Conservation (phyloP, 805 yeast species). For the Starmerella roubikii region DNA sequence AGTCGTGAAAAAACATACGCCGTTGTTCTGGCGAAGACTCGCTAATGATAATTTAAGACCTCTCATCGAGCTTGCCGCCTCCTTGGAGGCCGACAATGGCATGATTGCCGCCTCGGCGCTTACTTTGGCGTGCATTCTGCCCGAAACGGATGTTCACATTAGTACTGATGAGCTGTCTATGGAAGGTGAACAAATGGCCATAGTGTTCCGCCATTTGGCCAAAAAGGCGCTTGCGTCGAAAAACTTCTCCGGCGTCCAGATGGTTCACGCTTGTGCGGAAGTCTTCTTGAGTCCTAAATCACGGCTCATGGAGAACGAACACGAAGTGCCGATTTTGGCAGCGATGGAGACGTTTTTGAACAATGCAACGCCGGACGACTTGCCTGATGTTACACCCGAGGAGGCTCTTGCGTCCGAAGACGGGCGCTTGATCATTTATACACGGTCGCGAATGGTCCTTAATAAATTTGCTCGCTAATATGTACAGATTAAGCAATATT, state of each 20-base stretch:
- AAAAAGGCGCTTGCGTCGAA: slow-evolving; percentile 5
- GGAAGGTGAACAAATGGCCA: slow-evolving; percentile 1
- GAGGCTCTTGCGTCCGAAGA: slow-evolving; percentile 12
- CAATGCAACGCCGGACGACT: background rate
- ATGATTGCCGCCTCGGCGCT: slow-evolving; percentile 28
- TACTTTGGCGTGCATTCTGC: slow-evolving; percentile 20
- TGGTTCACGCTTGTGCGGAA: slow-evolving; percentile 11
- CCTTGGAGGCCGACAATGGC: slow-evolving; percentile 26
- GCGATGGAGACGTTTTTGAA: slow-evolving; percentile 1
- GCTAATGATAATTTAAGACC: slow-evolving; percentile 23
- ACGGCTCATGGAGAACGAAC: background rate
- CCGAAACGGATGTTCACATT: background rate
- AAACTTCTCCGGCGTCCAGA: slow-evolving; percentile 1
- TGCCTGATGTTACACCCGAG: slow-evolving; percentile 1
- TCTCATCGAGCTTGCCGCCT: slow-evolving; percentile 27
- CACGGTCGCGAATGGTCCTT: slow-evolving; percentile 12
- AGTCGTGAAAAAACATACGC: slow-evolving; percentile 21
- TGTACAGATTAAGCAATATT: slow-evolving; percentile 13
- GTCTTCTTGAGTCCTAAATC: slow-evolving; percentile 4
- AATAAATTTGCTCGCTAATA: slow-evolving; percentile 5
- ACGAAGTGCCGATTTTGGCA: slow-evolving; percentile 1
- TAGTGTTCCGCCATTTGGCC: slow-evolving; percentile 4
- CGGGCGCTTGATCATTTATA: slow-evolving; percentile 6
- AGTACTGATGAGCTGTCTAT: background rate
- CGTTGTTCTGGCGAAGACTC: slow-evolving; percentile 17